Evolutionary conservation across 1,139 yeast genomes (phyloP).

Genomic region (Maudiozyma humilis): DNA sequence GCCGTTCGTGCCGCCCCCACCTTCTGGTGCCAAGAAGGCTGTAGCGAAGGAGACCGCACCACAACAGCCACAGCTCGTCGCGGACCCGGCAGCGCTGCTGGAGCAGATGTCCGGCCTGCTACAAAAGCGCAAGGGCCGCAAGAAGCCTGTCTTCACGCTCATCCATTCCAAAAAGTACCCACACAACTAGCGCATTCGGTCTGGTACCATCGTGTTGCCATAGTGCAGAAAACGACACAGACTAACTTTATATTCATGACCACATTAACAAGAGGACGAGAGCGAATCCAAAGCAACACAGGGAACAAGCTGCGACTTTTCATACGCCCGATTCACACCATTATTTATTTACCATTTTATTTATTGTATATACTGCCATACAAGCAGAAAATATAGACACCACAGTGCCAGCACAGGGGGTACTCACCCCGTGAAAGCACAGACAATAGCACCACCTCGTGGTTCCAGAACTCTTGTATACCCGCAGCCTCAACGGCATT

Average conservation of each 20-base stretch:
- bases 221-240: neutral
- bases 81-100: constrained; percentile 11
- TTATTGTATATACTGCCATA: neutral
- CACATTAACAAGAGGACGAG: neutral
- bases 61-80: neutral
- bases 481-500: too few species aligned
- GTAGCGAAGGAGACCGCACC: neutral
- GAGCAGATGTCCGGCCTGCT: constrained; percentile 11
- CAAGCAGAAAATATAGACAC: neutral
- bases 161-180: constrained; percentile 15
- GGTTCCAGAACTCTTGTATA: too few species aligned
- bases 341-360: neutral
- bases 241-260: constrained; percentile 1
- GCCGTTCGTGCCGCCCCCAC: constrained; percentile 17
- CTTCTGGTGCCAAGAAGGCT: neutral
- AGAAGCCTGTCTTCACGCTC: constrained; percentile 14
- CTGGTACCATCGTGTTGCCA: too few species aligned
- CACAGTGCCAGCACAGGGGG: neutral
- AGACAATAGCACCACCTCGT: too few species aligned
- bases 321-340: too few species aligned
- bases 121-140: constrained; percentile 14
- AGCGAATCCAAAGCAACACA: too few species aligned
- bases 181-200: neutral
- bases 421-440: too few species aligned
- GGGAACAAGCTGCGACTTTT: too few species aligned